Evolutionary conservation across 2,329 filamentous ascomycete species (phyloP).

Genomic region (Penicillium brasilianum): DNA sequence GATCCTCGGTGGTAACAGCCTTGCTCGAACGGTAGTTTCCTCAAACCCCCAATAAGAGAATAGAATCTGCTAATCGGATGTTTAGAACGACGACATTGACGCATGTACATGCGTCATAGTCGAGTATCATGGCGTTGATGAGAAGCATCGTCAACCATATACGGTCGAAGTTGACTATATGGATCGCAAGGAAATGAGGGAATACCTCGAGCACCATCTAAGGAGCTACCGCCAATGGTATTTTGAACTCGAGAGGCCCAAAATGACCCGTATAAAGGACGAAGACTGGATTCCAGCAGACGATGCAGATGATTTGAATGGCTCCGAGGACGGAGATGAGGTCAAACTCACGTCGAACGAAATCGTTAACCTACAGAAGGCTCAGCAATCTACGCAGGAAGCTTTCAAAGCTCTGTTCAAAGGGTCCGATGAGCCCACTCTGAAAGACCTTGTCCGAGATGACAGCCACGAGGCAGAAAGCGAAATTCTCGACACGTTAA

Average conservation of each 20-base stretch:
- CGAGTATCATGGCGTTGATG: constrained; percentile 24
- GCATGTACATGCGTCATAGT: constrained; percentile 30
- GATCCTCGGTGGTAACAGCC: constrained; percentile 1
- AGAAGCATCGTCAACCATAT: constrained; percentile 12
- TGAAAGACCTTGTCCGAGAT: constrained; percentile 22
- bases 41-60: background rate
- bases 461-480: background rate
- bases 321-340: background rate
- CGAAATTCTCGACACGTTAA: background rate
- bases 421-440: constrained; percentile 10
- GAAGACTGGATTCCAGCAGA: background rate
- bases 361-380: constrained; percentile 7
- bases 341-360: constrained; percentile 14
- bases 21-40: constrained; percentile 14
- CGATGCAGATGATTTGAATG: background rate
- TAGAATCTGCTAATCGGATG: background rate
- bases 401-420: constrained; percentile 27
- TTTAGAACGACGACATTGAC: constrained; percentile 18
- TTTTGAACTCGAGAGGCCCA: background rate
- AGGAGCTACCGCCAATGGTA: constrained; percentile 14
- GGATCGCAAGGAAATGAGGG: constrained; percentile 19
- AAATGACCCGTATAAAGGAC: background rate
- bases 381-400: constrained; percentile 17
- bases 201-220: constrained; percentile 25
- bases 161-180: constrained; percentile 26